Conservation (phyloP, 2,329 filamentous ascomycete species). For the Teratosphaeria gauchensis region DNA sequence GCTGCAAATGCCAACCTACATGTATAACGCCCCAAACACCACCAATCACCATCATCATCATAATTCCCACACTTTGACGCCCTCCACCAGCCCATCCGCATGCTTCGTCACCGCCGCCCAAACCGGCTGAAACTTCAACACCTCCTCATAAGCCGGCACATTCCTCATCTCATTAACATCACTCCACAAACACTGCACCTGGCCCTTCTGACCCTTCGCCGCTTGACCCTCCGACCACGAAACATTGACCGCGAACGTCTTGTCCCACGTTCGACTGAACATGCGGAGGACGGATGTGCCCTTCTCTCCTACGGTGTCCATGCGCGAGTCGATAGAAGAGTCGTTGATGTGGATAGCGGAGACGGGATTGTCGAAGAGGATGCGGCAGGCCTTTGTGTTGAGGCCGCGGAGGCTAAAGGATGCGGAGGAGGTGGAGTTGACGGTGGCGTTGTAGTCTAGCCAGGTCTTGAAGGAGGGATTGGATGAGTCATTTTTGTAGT, state of each 20-base stretch:
- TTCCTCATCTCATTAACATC: conserved; percentile 63
- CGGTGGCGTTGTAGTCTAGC: conserved; percentile 55
- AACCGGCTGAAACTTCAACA: conserved; percentile 61
- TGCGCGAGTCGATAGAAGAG: conserved; percentile 13
- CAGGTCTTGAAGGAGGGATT: conserved; percentile 33
- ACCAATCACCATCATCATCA: background rate
- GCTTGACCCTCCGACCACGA: conserved; percentile 45
- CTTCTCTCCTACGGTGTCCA: conserved; percentile 41
- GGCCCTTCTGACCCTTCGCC: conserved; percentile 45
- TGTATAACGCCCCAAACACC: background rate
- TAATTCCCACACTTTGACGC: conserved; percentile 49
- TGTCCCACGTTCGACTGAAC: conserved; percentile 73
- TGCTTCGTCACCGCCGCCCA: conserved; percentile 75
- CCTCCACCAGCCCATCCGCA: conserved; percentile 71
- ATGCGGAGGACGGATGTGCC: conserved; percentile 63
- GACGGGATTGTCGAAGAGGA: conserved; percentile 63
- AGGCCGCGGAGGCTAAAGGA: conserved; percentile 57
- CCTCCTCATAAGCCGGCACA: conserved; percentile 78
- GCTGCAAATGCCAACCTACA: background rate
- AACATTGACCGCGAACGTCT: conserved; percentile 66
- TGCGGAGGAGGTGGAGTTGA: conserved; percentile 43
- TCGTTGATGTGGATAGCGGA: conserved; percentile 53
- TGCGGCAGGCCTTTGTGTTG: conserved; percentile 69
- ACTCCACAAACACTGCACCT: conserved; percentile 73
- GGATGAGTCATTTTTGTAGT: conserved; percentile 1